These are phyloP conservation scores for Diaporthe sp. DNA, from an alignment of 2,329 filamentous ascomycete species.

Conservation along the genomic window DNA sequence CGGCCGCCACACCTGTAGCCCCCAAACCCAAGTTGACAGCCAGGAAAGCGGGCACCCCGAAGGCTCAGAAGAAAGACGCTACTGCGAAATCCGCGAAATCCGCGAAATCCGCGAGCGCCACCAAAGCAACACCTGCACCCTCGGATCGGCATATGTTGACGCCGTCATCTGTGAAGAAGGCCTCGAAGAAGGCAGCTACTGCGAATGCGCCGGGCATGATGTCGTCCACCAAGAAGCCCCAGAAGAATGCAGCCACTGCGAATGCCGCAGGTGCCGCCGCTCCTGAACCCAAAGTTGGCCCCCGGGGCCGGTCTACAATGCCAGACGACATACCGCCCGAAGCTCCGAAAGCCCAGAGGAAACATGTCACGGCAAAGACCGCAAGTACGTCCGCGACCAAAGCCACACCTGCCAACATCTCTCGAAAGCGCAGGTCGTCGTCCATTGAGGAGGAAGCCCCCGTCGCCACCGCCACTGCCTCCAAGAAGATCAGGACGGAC, in stretches of 20 bases:
- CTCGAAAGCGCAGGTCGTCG: constrained; percentile 58
- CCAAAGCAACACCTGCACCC: constrained; percentile 17
- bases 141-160: neutral
- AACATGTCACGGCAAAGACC: neutral
- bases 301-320: constrained; percentile 12
- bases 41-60: neutral
- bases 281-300: neutral
- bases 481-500: constrained; percentile 16
- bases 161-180: constrained; percentile 6
- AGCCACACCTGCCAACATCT: constrained; percentile 28
- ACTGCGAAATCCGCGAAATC: constrained; percentile 2
- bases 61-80: constrained; percentile 29
- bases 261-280: constrained; percentile 36
- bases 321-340: constrained; percentile 24
- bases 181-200: constrained; percentile 33
- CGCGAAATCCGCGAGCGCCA: constrained; percentile 18
- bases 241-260: constrained; percentile 25
- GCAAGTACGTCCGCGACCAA: neutral
- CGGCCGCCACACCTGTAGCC: neutral
- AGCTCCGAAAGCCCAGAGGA: neutral
- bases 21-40: neutral
- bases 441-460: constrained; percentile 42
- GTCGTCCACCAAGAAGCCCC: neutral
- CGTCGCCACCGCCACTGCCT: neutral
- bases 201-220: neutral